Base-by-base conservation (phyloP, 345 rosid genomes). In the Syzygium aromaticum region DNA sequence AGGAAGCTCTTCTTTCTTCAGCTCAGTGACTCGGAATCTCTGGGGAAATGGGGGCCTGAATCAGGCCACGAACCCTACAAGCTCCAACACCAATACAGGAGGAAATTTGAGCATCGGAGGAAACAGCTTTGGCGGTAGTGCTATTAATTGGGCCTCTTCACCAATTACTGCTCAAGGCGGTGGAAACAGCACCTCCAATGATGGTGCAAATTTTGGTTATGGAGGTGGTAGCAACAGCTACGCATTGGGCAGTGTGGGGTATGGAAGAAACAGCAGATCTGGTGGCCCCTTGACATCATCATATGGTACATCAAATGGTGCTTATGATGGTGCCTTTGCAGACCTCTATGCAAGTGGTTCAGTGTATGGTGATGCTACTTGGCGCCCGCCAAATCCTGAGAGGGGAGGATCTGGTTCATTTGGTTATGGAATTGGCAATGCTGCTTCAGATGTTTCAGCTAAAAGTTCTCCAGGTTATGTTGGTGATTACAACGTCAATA, bases 31-130 rank as follows among this genome's bases (percentile, higher is more conserved):
- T 33, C 90, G 94, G 86, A 95, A 95, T 82, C 85, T 95, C 91
- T 95, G 95, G 98, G 96, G 95, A 86, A 92, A 90, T 88, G 96
- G 98, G 61, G 94, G 91, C 8, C 93, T 92, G 51, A 86, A 91
- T 87, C 90, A 90, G 86, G 92, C 87, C 87, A 87, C 90, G 54
- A 91, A 85, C 90, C 85, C 93, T 89, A 84, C 91, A 84, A 91
- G 89, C 86, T 91, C 94, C 64, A 90, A 57, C 89, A 89, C 52
- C 89, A 92, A 91, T 88, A 83, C 90, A 61, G 95, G 94, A 83
- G 94, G 94, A 87, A 90, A 89, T 88, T 94, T 92, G 82, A 87
- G 84, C 87, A 61, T 91, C 46, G 95, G 92, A 86, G 97, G 93
- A 89, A 94, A 57, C 82, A 90, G 87, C 84, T 90, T 93, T 90